Base-by-base conservation (phyloP, 768 basidiomycete genomes). In the Panaeolus cyanescens region DNA sequence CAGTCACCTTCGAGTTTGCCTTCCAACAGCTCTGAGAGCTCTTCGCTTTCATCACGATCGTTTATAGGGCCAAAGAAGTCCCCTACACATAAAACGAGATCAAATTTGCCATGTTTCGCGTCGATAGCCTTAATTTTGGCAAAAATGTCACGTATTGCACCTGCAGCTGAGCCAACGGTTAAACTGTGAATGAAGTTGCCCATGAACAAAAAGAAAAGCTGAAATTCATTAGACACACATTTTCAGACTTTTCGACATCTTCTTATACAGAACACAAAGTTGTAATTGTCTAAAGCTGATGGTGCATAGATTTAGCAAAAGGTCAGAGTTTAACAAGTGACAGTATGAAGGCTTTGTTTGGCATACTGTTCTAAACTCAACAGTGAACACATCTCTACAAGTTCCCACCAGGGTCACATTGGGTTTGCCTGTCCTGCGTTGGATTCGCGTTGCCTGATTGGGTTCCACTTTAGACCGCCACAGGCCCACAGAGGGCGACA, bases 61-160 rank as follows among this genome's bases (percentile, higher is more conserved):
- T 76, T 77, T n/a, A 77, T 69, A 1, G 81, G 81, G 5, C 90
- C 90, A 73, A 95, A 93, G 76, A 95, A 95, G 74, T 94, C 91
- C n/a, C 93, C 93, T 6, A 80, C 77, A 66, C 91, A 93, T 56
- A 95, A 80, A 6, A 89, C 83, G 59, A 93, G 82, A 69, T 94
- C 91, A 71, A 99, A 98, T 71, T 92, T 92, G 63, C 95, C 95
- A 74, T 97, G 92, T 76, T 96, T 97, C 58, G 86, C 81, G 77
- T 99, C 88, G 65, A 97, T 93, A 30, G 85, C 76, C 62, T 85
- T 88, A 67, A 98, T 83, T 79, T 95, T 97, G 60, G 84, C 72
- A 68, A 93, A 89, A 30, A 96, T 80, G n/a, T 86, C 83, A 32
- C 80, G 75, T 69, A 97, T 86, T 1, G 85, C 84, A 28, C 95